Percentiles rank a stretch among this genome's conserved stretches.
Conservation (phyloP, 345 rosid species). For the Citrus medica region DNA sequence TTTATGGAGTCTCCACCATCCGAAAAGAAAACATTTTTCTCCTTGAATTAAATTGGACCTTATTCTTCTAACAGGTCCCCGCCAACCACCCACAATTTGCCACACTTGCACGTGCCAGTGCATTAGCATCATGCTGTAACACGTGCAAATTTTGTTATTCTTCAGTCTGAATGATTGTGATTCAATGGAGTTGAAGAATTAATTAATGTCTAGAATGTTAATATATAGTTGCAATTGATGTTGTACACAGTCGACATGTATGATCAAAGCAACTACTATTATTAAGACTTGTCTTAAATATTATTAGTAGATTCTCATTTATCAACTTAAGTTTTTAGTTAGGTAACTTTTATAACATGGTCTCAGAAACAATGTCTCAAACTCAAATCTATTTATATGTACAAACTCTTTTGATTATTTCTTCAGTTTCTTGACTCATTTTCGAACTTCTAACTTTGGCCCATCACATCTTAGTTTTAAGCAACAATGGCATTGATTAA, state of each 20-base stretch:
- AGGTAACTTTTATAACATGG: too few relatives aligned
- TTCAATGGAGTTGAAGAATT: background rate
- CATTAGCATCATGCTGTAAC: background rate
- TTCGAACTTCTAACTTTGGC: too few relatives aligned
- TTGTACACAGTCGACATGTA: background rate
- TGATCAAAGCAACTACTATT: too few relatives aligned
- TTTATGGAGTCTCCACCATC: slow-evolving; percentile 49
- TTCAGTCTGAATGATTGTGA: background rate
- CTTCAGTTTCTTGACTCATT: too few relatives aligned
- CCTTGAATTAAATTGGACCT: slow-evolving; percentile 34
- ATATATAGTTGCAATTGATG: background rate
- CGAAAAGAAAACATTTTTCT: slow-evolving; percentile 17
- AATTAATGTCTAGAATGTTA: too few relatives aligned
- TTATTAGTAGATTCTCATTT: too few relatives aligned
- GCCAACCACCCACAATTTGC: slow-evolving; percentile 37
- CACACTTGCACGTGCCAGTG: slow-evolving; percentile 12
- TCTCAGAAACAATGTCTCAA: too few relatives aligned
- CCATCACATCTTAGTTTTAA: too few relatives aligned
- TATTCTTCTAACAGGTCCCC: slow-evolving; percentile 51
- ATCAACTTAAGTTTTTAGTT: too few relatives aligned
- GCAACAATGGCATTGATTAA: background rate
- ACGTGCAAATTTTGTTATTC: background rate
- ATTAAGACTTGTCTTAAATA: too few relatives aligned
- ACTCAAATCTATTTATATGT: too few relatives aligned
- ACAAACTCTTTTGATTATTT: too few relatives aligned